Evolutionary conservation across 257 asterid species (phyloP).

Genomic region (Ilex aquifolium): DNA sequence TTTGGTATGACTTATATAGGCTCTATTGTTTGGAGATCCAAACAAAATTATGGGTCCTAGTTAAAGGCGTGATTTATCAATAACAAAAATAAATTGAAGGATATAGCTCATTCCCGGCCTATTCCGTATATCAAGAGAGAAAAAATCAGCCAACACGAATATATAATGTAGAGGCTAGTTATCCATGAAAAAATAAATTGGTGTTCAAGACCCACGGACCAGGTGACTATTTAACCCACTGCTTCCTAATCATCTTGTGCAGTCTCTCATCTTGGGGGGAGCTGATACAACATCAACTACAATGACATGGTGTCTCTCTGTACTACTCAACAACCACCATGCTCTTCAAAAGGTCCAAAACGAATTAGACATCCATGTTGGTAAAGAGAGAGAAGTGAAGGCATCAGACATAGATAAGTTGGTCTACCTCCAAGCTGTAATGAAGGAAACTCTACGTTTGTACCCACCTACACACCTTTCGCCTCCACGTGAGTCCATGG

Average conservation of each 20-base stretch:
- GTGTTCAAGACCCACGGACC: too few relatives aligned
- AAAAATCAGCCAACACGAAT: too few relatives aligned
- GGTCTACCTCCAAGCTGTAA: conserved; percentile 39
- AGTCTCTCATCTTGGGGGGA: conserved; percentile 31
- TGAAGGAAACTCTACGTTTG: conserved; percentile 46
- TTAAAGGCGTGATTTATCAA: too few relatives aligned
- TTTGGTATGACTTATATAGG: too few relatives aligned
- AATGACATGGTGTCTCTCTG: conserved; percentile 34
- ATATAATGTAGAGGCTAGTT: too few relatives aligned
- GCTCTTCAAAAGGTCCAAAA: conserved; percentile 26
- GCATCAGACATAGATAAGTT: conserved; percentile 35
- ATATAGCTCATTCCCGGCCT: too few relatives aligned
- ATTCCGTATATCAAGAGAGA: too few relatives aligned
- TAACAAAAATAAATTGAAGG: too few relatives aligned
- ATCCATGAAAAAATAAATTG: too few relatives aligned
- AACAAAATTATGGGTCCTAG: too few relatives aligned
- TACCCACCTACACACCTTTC: conserved; percentile 27
- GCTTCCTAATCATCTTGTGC: background rate
- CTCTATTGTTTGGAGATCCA: too few relatives aligned
- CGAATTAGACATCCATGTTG: conserved; percentile 38
- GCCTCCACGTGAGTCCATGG: conserved; percentile 12
- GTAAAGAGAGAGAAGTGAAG: conserved; percentile 23
- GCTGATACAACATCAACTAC: conserved; percentile 24
- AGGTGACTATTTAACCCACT: too few relatives aligned
- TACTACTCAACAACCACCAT: conserved; percentile 26